Base-by-base conservation (phyloP, 441 rosid genomes). In the Pelargonium citronellum region DNA sequence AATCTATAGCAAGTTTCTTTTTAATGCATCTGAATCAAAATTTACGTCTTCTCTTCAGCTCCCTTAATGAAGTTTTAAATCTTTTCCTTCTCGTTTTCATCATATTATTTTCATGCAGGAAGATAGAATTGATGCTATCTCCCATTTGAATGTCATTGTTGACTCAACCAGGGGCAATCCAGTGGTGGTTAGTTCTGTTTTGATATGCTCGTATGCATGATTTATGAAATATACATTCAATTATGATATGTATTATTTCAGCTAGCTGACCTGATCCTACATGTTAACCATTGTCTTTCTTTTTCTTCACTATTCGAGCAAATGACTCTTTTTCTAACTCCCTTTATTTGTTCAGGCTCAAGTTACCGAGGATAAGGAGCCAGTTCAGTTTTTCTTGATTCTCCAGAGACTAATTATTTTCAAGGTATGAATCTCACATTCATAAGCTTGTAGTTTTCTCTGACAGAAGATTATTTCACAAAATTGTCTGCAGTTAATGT, bases 321-420 rank as follows among this genome's bases (percentile, higher is more conserved):
- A 71, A 55, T 49, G 55, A 60, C 22, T 46, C 47, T 66, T 71
- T 8, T 60, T 51, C 51, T 62, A 20, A 47, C 39, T 51, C 41
- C 9, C 67, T 2, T 43, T 46, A 60, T 73, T 34, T 68, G 46
- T 80, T 78, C 86, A 93, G 98, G 96, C 92, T 67, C 94, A 85
- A 77, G 74, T 93, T 67, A 68, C 73, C 57, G 87, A 91, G 80
- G 88, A 81, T 68, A 88, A 82, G 65, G 98, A 93, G 82, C 96
- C 96, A 2, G 69, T 77, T 74, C 91, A 82, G 55, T 85, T 93
- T 82, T 89, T 86, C 71, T 81, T 79, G 46, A 87, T 89, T 71
- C 82, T 93, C 73, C 91, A 79, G 79, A 86, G 82, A 71, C 77
- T 89, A 68, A 76, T 89, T 73, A 72, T 89, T 74, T 82, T 83